phyloP scores from a whole-genome alignment of 768 basidiomycete genomes.

The Pleurotus tuber-regium region DNA sequence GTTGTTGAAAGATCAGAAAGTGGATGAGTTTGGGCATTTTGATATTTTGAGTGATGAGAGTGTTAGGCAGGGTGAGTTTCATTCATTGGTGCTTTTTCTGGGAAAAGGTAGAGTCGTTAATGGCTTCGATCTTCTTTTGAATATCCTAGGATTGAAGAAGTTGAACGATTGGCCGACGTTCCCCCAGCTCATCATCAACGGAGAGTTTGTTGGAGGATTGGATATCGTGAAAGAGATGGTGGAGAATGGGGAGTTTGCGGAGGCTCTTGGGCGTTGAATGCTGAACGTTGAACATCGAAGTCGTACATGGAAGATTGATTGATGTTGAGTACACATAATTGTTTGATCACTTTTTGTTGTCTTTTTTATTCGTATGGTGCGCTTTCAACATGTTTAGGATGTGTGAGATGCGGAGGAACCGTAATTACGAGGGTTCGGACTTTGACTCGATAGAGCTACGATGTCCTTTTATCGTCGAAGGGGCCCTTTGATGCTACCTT shows the following conservation, averaged over 20 bases:
- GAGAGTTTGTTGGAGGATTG: conserved; percentile 93
- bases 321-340: too few relatives aligned
- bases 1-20: conserved; percentile 59
- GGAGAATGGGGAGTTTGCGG: conserved; percentile 71
- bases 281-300: too few relatives aligned
- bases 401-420: too few relatives aligned
- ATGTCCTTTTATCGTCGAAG: too few relatives aligned
- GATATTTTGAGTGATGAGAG: conserved; percentile 83
- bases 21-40: conserved; percentile 68
- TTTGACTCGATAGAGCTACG: too few relatives aligned
- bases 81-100: conserved; percentile 2
- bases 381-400: too few relatives aligned
- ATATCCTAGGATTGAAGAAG: conserved; percentile 69
- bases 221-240: conserved; percentile 92
- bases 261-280: conserved; percentile 28
- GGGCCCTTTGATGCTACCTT: too few relatives aligned
- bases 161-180: conserved; percentile 91
- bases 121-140: too few relatives aligned
- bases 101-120: background rate
- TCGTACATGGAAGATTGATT: too few relatives aligned
- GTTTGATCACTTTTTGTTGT: too few relatives aligned
- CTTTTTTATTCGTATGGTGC: too few relatives aligned
- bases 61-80: conserved; percentile 68
- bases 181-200: conserved; percentile 83
- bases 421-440: too few relatives aligned